Evolutionary conservation across 148 eudicot genomes (phyloP).

Genomic region (Fagopyrum homotropicum): DNA sequence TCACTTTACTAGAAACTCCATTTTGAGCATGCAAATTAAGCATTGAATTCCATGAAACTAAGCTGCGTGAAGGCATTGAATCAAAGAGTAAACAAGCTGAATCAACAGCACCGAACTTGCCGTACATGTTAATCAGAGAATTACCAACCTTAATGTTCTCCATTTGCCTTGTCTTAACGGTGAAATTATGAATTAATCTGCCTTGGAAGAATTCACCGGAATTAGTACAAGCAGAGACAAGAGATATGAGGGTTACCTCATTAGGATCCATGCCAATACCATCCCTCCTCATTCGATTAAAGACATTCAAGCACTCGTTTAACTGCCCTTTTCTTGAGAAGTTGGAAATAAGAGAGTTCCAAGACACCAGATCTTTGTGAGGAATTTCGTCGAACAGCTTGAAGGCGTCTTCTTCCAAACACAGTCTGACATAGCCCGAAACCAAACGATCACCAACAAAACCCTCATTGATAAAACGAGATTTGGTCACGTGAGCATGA

Average conservation of each 20-base stretch:
- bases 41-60: conserved; percentile 43
- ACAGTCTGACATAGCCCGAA: conserved; percentile 19
- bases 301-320: conserved; percentile 18
- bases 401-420: conserved; percentile 18
- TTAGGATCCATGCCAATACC: conserved; percentile 23
- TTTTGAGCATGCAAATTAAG: conserved; percentile 26
- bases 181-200: conserved; percentile 28
- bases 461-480: conserved; percentile 23
- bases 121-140: conserved; percentile 39
- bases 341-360: conserved; percentile 38
- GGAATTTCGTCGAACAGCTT: conserved; percentile 45
- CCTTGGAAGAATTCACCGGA: conserved; percentile 22
- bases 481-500: conserved; percentile 27
- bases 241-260: conserved; percentile 24
- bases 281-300: conserved; percentile 30
- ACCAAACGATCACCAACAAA: conserved; percentile 39
- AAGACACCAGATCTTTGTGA: conserved; percentile 30
- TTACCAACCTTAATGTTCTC: conserved; percentile 31
- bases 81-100: conserved; percentile 26
- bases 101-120: conserved; percentile 27
- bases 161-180: conserved; percentile 22
- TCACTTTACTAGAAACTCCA: conserved; percentile 20
- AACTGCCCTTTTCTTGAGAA: conserved; percentile 23
- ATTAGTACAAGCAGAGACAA: conserved; percentile 27
- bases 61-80: conserved; percentile 20